phyloP scores from a whole-genome alignment of 2,329 filamentous ascomycete genomes.

The Phaeoacremonium minimum region DNA sequence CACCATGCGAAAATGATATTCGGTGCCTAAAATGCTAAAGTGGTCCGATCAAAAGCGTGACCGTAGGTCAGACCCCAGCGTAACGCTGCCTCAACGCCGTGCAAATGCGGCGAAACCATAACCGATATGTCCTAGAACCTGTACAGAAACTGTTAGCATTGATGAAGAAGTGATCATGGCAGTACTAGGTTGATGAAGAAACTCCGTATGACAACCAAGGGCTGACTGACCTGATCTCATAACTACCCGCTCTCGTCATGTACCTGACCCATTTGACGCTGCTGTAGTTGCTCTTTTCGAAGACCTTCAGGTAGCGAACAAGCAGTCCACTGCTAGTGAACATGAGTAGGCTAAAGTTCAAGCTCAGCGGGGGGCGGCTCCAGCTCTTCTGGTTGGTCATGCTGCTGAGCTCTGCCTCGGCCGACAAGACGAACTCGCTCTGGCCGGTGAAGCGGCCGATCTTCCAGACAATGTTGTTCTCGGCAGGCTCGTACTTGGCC shows the following conservation, averaged over 20 bases:
- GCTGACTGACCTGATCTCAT: slow-evolving; percentile 75
- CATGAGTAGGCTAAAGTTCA: slow-evolving; percentile 95
- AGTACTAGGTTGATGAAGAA: too few species aligned
- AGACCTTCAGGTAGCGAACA: slow-evolving; percentile 94
- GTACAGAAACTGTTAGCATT: too few species aligned
- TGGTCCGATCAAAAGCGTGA: too few species aligned
- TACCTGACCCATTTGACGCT: slow-evolving; percentile 99
- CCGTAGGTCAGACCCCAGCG: too few species aligned
- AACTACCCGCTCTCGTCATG: slow-evolving; percentile 96
- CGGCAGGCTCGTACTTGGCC: slow-evolving; percentile 95
- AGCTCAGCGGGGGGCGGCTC: slow-evolving; percentile 85
- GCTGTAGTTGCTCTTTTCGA: slow-evolving; percentile 98
- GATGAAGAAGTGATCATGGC: too few species aligned
- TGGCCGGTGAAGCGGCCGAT: slow-evolving; percentile 98
- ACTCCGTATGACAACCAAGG: too few species aligned
- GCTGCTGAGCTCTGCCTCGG: slow-evolving; percentile 86
- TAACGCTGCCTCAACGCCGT: too few species aligned
- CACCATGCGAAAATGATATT: too few species aligned
- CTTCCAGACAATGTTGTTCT: slow-evolving; percentile 99
- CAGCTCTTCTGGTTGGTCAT: slow-evolving; percentile 99
- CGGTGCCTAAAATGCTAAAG: too few species aligned
- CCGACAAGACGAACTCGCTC: slow-evolving; percentile 90
- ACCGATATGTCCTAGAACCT: too few species aligned
- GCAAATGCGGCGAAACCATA: too few species aligned
- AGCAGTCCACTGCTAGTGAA: slow-evolving; percentile 92